Conservation (phyloP, 176 grass and related monocot genomes). For the Cenchrus fungigraminus region DNA sequence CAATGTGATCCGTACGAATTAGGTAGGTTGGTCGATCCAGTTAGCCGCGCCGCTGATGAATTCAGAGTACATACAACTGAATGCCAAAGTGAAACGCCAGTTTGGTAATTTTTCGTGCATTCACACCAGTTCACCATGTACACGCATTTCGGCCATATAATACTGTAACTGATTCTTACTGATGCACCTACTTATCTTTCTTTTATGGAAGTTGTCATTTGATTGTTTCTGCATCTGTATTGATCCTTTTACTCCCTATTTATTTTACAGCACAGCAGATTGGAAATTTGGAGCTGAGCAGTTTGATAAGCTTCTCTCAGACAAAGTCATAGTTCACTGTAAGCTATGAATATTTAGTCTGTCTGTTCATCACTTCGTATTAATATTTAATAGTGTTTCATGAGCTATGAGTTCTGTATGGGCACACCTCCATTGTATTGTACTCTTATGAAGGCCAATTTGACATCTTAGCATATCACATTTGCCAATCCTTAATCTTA, state of each 20-base stretch:
- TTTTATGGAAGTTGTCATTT: background rate
- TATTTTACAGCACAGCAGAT: constrained; percentile 62
- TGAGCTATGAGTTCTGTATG: background rate
- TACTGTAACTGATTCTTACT: too few species aligned
- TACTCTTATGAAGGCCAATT: background rate
- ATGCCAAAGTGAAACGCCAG: background rate
- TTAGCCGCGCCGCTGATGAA: background rate
- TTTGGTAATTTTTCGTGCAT: background rate
- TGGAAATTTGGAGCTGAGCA: constrained; percentile 89
- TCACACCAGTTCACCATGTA: background rate
- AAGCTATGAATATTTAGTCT: constrained; percentile 43
- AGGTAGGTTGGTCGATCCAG: background rate
- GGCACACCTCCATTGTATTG: background rate
- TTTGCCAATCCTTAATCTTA: background rate
- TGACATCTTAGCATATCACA: constrained; percentile 20
- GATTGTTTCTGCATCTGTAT: background rate
- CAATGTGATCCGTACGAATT: background rate
- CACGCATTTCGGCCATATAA: background rate
- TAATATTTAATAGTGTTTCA: background rate
- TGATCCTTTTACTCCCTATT: constrained; percentile 39
- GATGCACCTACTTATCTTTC: background rate
- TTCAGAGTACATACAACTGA: background rate
- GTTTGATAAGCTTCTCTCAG: constrained; percentile 63
- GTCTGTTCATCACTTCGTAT: background rate
- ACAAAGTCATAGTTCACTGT: constrained; percentile 92